Evolutionary conservation across 306 rosid species (phyloP).

Genomic region (Vigna angularis): DNA sequence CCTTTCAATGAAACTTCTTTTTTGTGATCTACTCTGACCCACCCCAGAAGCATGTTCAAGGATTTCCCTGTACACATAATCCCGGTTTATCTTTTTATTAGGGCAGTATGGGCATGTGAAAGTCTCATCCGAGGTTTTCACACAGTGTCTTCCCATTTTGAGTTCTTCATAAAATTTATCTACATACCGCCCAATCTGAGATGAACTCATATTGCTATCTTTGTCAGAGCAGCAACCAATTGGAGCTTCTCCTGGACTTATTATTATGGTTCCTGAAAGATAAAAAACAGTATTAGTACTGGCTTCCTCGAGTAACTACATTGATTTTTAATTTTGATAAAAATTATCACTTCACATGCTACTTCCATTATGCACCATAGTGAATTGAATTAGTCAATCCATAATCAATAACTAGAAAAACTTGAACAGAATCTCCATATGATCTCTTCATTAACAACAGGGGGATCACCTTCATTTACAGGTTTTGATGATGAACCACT

Average conservation of each 20-base stretch:
- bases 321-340: slow-evolving; percentile 13
- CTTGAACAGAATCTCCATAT: slow-evolving; percentile 13
- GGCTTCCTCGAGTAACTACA: neutral
- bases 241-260: slow-evolving; percentile 44
- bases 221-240: slow-evolving; percentile 53
- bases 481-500: slow-evolving; percentile 61
- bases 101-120: slow-evolving; percentile 87
- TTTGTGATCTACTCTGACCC: slow-evolving; percentile 78
- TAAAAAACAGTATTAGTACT: slow-evolving; percentile 31
- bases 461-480: slow-evolving; percentile 54
- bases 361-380: slow-evolving; percentile 22
- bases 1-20: slow-evolving; percentile 76
- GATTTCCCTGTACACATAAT: slow-evolving; percentile 69
- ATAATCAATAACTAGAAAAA: slow-evolving; percentile 23
- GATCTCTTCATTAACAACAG: slow-evolving; percentile 15
- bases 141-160: slow-evolving; percentile 66
- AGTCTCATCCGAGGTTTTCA: slow-evolving; percentile 65
- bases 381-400: slow-evolving; percentile 31
- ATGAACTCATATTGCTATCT: slow-evolving; percentile 61
- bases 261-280: slow-evolving; percentile 48
- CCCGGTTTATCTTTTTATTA: slow-evolving; percentile 64
- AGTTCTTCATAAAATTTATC: slow-evolving; percentile 63
- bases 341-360: neutral
- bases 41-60: slow-evolving; percentile 96
- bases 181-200: slow-evolving; percentile 55